phyloP scores from a whole-genome alignment of 1,139 yeast genomes.

The Meyerozyma guilliermondii region DNA sequence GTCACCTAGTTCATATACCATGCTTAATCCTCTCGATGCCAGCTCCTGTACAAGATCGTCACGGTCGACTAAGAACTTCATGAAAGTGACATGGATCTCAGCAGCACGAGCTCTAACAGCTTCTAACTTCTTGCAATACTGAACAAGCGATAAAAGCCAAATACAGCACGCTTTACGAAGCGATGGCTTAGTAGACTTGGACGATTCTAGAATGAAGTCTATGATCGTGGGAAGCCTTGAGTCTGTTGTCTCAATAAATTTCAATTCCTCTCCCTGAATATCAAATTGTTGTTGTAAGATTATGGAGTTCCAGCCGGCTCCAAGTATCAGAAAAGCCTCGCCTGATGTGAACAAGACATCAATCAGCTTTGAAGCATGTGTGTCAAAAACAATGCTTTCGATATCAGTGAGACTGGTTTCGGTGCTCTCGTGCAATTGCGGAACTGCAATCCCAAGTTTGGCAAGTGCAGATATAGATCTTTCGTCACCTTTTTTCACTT shows the following conservation, averaged over 20 bases:
- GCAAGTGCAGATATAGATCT: conserved; percentile 54
- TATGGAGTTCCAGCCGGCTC: conserved; percentile 74
- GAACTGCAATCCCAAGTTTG: conserved; percentile 37
- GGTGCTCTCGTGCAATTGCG: conserved; percentile 9
- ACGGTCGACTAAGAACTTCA: conserved; percentile 69
- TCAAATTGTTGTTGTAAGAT: conserved; percentile 50
- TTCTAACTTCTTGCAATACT: conserved; percentile 56
- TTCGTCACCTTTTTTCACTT: conserved; percentile 58
- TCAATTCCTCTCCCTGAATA: conserved; percentile 28
- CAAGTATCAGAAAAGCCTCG: conserved; percentile 70
- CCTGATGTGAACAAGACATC: conserved; percentile 78
- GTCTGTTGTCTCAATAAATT: conserved; percentile 15
- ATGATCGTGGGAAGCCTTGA: conserved; percentile 35
- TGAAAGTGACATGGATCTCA: conserved; percentile 65
- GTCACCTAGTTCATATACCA: conserved; percentile 77
- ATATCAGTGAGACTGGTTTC: conserved; percentile 22
- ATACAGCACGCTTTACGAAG: conserved; percentile 74
- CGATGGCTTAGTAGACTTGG: conserved; percentile 66
- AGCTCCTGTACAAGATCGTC: conserved; percentile 88
- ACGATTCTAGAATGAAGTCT: conserved; percentile 43
- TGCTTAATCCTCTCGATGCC: conserved; percentile 82
- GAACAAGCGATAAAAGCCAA: conserved; percentile 79
- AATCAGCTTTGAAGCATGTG: conserved; percentile 63
- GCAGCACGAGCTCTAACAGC: conserved; percentile 41
- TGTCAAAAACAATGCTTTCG: conserved; percentile 48